Evolutionary conservation across 257 asterid species (phyloP).

Genomic region (Cynanchum wilfordii): DNA sequence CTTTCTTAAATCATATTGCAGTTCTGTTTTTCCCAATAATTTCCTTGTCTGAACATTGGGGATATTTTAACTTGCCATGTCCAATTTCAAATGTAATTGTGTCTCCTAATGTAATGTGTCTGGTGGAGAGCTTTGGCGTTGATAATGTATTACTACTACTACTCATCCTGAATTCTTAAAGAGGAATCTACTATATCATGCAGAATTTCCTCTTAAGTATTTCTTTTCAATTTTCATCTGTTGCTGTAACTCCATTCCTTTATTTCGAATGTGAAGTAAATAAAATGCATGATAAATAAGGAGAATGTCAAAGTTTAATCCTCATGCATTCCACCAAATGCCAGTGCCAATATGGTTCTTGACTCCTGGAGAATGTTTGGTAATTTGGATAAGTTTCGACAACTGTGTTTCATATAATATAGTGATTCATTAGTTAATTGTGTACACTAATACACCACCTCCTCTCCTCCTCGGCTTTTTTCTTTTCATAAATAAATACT

Average conservation of each 20-base stretch:
- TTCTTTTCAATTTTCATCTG: background rate
- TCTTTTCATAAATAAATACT: too few species aligned
- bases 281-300: background rate
- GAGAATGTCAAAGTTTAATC: background rate
- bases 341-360: background rate
- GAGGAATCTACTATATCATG: background rate
- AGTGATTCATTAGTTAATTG: too few species aligned
- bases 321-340: background rate
- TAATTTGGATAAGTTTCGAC: too few species aligned
- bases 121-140: background rate
- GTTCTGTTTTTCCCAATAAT: constrained; percentile 28
- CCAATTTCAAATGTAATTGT: background rate
- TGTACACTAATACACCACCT: too few species aligned
- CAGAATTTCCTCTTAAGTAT: background rate
- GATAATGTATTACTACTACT: background rate
- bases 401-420: too few species aligned
- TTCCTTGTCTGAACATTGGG: constrained; percentile 5
- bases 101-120: background rate
- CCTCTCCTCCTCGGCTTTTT: too few species aligned
- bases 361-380: too few species aligned
- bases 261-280: background rate
- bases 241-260: background rate
- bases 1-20: constrained; percentile 6
- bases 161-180: background rate
- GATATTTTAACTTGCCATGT: background rate